Base-by-base conservation (phyloP, 768 basidiomycete species). In the Auricularia sp. region DNA sequence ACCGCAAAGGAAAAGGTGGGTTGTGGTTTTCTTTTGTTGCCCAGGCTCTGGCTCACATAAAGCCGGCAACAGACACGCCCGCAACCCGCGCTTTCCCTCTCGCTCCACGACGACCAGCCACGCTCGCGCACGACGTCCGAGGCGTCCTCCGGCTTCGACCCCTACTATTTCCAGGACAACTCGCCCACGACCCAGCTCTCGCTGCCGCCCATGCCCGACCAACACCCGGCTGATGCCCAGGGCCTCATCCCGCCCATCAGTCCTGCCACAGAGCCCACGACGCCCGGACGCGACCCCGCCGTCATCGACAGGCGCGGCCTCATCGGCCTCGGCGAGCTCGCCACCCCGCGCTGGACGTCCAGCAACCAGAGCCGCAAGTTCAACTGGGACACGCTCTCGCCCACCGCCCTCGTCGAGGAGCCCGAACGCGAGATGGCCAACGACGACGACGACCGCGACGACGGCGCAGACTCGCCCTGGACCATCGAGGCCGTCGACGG, bases 281-380 rank as follows among this genome's bases (percentile, higher is more conserved):
- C 91, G 0, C 92, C 92, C 8, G 86, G 82, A 39, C 82, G 84
- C 66, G 87, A 93, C 76, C 88, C 90, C 24, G 85, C 90, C 24
- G 74, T 78, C 69, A 93, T 94, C 67, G 94, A 98, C 77, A 82
- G 97, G 65, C 82, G 85, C 18, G 89, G 86, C 44, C 85, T 98
- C 47, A 85, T 98, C 63, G 97, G 97, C 33, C 90, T 98, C 4
- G 97, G 97, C 44, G 97, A 99, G 76, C 84, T 98, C 37, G 80
- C 94, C 21, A 99, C 97, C n/a, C 97, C 97, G 61, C 84, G 94
- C 67, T 99, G 94, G 95, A 82, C 83, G 66, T 83, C 83, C 71
- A 73, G 77, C 35, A 80, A 82, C 61, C 75, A 77, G 42, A 74
- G 24, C 8, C 56, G 56, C 56, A 67, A 58, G 29, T 65, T 62